These are phyloP conservation scores for Paxillus involutus DNA, from an alignment of 768 basidiomycete species.

Conservation along the genomic window DNA sequence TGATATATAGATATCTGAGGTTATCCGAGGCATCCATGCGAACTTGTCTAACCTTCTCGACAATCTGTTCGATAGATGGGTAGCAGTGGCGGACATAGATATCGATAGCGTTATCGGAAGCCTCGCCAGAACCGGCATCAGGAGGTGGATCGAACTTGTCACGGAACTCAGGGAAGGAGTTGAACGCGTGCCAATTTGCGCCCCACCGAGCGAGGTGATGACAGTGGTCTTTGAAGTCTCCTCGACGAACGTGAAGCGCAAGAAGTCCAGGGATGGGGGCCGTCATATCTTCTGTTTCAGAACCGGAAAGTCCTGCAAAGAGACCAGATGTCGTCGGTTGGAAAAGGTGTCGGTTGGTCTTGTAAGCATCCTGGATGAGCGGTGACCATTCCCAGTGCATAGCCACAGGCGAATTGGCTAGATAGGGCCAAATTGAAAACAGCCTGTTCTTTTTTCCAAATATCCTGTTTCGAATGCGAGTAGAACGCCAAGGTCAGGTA, in stretches of 20 bases:
- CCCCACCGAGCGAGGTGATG: conserved; percentile 33
- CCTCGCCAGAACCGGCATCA: conserved; percentile 15
- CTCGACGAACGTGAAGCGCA: conserved; percentile 51
- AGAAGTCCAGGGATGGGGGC: conserved; percentile 40
- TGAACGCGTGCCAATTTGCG: conserved; percentile 44
- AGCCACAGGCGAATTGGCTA: conserved; percentile 33
- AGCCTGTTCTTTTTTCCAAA: conserved; percentile 33
- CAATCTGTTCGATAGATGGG: conserved; percentile 43
- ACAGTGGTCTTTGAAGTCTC: conserved; percentile 51
- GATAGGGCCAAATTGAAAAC: conserved; percentile 34
- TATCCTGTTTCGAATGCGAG: conserved; percentile 23
- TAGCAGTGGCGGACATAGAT: conserved; percentile 40
- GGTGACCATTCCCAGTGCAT: conserved; percentile 40
- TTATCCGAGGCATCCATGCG: conserved; percentile 20
- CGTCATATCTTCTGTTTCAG: conserved; percentile 2
- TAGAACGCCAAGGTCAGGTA: neutral
- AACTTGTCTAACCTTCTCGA: conserved; percentile 37
- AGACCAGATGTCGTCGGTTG: neutral
- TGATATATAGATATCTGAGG: conserved; percentile 43
- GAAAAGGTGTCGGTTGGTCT: conserved; percentile 30
- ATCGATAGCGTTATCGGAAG: conserved; percentile 17
- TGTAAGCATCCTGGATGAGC: conserved; percentile 32
- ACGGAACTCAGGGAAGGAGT: conserved; percentile 39
- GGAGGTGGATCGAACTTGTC: conserved; percentile 38
- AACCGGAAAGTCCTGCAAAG: neutral